A percentile compares a stretch with the other conserved stretches of the same genome.
Evolutionary conservation across 192 early-diverging fungal species (phyloP).

Genomic region (Cladochytrium replicatum): DNA sequence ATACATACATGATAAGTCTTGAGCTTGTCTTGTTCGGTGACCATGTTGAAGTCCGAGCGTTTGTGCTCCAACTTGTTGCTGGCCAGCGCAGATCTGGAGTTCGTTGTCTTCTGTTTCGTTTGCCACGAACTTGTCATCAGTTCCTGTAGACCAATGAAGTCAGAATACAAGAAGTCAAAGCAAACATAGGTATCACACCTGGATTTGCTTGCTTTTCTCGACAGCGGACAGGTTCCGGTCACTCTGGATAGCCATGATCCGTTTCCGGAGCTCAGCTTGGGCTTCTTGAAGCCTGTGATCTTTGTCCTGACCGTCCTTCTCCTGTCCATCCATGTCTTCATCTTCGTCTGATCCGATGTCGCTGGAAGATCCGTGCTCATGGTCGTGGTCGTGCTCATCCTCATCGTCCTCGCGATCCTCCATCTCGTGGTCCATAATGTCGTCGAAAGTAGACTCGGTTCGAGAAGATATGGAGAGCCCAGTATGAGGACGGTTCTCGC

Average conservation of each 20-base stretch:
- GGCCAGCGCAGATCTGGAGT: slow-evolving; percentile 2
- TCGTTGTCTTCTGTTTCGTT: slow-evolving; percentile 29
- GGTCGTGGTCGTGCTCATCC: not conserved
- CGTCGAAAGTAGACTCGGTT: too few species aligned
- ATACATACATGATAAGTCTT: slow-evolving; percentile 34
- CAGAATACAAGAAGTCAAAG: not conserved
- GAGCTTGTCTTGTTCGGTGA: slow-evolving; percentile 32
- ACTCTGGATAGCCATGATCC: slow-evolving; percentile 59
- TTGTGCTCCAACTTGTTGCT: slow-evolving; percentile 28
- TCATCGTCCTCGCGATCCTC: slow-evolving; percentile 1
- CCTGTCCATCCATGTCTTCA: slow-evolving; percentile 11
- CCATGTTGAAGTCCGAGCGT: slow-evolving; percentile 23
- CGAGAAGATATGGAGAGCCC: not conserved
- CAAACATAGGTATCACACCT: slow-evolving; percentile 33
- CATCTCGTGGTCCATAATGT: not conserved
- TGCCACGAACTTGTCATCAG: slow-evolving; percentile 42
- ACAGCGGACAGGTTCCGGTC: slow-evolving; percentile 36
- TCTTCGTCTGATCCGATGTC: slow-evolving; percentile 7
- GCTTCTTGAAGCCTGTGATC: slow-evolving; percentile 2
- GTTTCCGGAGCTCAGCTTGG: slow-evolving; percentile 47
- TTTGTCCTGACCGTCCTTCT: too few species aligned
- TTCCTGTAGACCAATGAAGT: slow-evolving; percentile 23
- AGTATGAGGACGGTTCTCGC: not conserved
- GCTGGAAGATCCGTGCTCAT: not conserved
- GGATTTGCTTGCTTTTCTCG: slow-evolving; percentile 62